These are phyloP conservation scores for Phytophthora podocarpi DNA, from an alignment of 352 stramenopile species.

Conservation along the genomic window DNA sequence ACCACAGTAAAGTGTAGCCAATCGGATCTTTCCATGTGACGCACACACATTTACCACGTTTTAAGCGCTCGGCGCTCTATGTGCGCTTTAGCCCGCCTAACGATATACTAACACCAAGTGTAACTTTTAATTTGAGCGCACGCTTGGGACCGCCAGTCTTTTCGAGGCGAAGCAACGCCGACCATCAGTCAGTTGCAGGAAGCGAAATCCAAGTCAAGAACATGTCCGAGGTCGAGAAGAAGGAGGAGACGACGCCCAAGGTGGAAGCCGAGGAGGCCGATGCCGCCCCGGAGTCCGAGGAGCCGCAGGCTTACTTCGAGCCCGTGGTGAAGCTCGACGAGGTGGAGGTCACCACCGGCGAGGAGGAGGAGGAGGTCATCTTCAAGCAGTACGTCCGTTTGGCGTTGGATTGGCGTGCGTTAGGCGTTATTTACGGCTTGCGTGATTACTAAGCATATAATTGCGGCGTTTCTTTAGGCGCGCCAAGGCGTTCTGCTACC, in stretches of 20 bases:
- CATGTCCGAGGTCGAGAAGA: slow-evolving; percentile 72
- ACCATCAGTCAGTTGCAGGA: no score
- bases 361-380: slow-evolving; percentile 97
- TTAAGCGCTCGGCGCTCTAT: slow-evolving; percentile 17
- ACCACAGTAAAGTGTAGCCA: slow-evolving; percentile 19
- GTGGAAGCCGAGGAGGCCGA: slow-evolving; percentile 59
- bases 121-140: slow-evolving; percentile 35
- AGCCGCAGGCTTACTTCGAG: slow-evolving; percentile 90
- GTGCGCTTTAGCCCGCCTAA: no score
- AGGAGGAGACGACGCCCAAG: slow-evolving; percentile 72
- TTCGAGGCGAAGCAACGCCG: slow-evolving; percentile 19
- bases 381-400: slow-evolving; percentile 92
- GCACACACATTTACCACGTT: not conserved
- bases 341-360: slow-evolving; percentile 97
- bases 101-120: no score
- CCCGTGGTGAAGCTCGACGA: slow-evolving; percentile 90
- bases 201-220: slow-evolving; percentile 25
- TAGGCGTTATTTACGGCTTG: not conserved
- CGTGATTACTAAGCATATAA: not conserved
- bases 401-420: not conserved
- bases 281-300: slow-evolving; percentile 67
- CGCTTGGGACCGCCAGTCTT: slow-evolving; percentile 41
- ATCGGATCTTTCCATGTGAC: slow-evolving; percentile 7
- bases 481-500: slow-evolving; percentile 97
- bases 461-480: slow-evolving; percentile 49